Evolutionary conservation across 345 rosid species (phyloP).

Genomic region (Garcia nutans): DNA sequence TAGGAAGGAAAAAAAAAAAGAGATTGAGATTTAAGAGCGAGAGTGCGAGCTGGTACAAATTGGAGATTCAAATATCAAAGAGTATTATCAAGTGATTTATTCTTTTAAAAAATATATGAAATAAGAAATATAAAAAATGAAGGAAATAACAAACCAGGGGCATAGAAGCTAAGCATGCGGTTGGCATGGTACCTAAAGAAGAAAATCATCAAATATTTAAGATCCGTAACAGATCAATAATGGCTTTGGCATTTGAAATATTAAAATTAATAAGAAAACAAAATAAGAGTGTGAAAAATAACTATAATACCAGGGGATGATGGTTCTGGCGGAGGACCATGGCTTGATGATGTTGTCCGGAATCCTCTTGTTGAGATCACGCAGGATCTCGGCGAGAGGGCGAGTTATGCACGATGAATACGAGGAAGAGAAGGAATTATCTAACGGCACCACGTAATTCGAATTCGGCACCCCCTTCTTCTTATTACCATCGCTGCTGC

Average conservation of each 20-base stretch:
- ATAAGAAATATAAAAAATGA: background rate
- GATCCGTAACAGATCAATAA: slow-evolving; percentile 1
- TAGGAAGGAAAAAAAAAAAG: too few relatives aligned
- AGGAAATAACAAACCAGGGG: slow-evolving; percentile 63
- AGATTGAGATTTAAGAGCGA: background rate
- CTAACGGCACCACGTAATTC: slow-evolving; percentile 91
- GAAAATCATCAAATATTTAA: background rate
- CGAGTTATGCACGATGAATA: slow-evolving; percentile 76
- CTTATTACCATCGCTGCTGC: slow-evolving; percentile 33
- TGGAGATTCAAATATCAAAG: background rate
- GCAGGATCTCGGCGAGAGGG: slow-evolving; percentile 89
- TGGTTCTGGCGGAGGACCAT: slow-evolving; percentile 42
- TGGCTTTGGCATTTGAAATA: slow-evolving; percentile 1
- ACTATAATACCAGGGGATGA: slow-evolving; percentile 67
- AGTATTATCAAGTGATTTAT: too few relatives aligned
- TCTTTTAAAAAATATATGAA: background rate
- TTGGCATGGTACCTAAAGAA: slow-evolving; percentile 84
- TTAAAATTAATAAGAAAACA: background rate
- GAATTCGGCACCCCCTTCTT: slow-evolving; percentile 71
- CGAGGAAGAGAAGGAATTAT: slow-evolving; percentile 57
- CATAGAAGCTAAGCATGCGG: slow-evolving; percentile 96
- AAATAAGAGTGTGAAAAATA: background rate
- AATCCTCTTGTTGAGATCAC: slow-evolving; percentile 92
- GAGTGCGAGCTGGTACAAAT: background rate
- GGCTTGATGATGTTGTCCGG: slow-evolving; percentile 78